phyloP scores from a whole-genome alignment of 805 yeast genomes.

The Nakazawaea peltata region DNA sequence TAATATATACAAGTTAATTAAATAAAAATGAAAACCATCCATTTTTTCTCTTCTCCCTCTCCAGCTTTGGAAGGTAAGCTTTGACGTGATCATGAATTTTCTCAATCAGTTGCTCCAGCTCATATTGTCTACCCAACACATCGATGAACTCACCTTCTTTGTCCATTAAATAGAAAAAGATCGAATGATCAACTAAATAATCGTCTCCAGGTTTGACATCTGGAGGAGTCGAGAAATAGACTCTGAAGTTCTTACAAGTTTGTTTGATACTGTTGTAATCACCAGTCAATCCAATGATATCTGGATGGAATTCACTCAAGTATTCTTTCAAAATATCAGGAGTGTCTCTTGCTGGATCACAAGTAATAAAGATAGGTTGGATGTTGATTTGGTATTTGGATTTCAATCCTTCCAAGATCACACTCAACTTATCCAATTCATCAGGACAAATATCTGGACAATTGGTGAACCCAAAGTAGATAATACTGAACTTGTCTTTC shows the following conservation, averaged over 20 bases:
- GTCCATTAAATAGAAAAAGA: slow-evolving; percentile 95
- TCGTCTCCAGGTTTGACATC: slow-evolving; percentile 93
- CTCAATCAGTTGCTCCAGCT: slow-evolving; percentile 66
- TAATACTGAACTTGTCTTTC: slow-evolving; percentile 67
- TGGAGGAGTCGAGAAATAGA: slow-evolving; percentile 95
- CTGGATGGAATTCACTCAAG: slow-evolving; percentile 82
- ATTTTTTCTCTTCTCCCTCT: slow-evolving; percentile 56
- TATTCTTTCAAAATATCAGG: slow-evolving; percentile 82
- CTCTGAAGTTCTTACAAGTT: slow-evolving; percentile 84
- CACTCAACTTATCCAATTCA: slow-evolving; percentile 86
- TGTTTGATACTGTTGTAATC: slow-evolving; percentile 76
- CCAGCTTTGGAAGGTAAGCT: slow-evolving; percentile 65
- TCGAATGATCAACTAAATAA: slow-evolving; percentile 93
- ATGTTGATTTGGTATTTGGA: slow-evolving; percentile 43
- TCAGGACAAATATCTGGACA: slow-evolving; percentile 99
- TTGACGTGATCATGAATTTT: slow-evolving; percentile 71
- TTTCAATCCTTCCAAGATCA: slow-evolving; percentile 56
- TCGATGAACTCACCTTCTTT: slow-evolving; percentile 96
- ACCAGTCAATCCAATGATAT: slow-evolving; percentile 87
- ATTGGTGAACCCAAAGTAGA: slow-evolving; percentile 96
- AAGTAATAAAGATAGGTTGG: slow-evolving; percentile 88
- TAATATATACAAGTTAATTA: background rate
- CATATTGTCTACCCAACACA: slow-evolving; percentile 88
- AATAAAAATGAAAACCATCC: slow-evolving; percentile 54
- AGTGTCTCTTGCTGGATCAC: slow-evolving; percentile 93